These are phyloP conservation scores for Rosa lucieae DNA, from an alignment of 306 rosid species.

Conservation along the genomic window DNA sequence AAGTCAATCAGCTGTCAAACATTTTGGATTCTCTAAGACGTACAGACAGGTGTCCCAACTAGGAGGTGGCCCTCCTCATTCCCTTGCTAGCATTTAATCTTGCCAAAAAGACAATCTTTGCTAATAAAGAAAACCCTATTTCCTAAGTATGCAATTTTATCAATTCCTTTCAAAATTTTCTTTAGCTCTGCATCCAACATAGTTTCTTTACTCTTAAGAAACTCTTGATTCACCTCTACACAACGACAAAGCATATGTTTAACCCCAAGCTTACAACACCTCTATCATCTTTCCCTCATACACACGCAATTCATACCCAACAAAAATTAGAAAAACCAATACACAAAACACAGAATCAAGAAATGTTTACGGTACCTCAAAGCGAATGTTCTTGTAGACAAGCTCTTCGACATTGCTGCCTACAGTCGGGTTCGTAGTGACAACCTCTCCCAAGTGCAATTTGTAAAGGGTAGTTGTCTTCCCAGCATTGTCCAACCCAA, in stretches of 20 bases:
- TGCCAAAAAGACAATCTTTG: background rate
- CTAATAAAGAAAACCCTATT: background rate
- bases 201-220: background rate
- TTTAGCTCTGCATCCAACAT: background rate
- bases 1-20: background rate
- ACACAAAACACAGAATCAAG: background rate
- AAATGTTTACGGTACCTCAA: constrained; percentile 57
- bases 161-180: background rate
- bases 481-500: constrained; percentile 96
- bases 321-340: background rate
- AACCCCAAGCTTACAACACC: background rate
- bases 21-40: background rate
- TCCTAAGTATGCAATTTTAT: background rate
- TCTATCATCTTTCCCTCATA: background rate
- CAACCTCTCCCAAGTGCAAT: constrained; percentile 96
- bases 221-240: background rate
- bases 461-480: constrained; percentile 96
- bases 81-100: background rate
- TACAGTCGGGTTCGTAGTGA: constrained; percentile 93
- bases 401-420: constrained; percentile 99
- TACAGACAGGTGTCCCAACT: background rate
- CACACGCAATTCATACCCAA: background rate
- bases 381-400: constrained; percentile 91
- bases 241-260: background rate
- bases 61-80: background rate